Base-by-base conservation (phyloP, 768 basidiomycete genomes). In the Coprinellus aureogranulatus region DNA sequence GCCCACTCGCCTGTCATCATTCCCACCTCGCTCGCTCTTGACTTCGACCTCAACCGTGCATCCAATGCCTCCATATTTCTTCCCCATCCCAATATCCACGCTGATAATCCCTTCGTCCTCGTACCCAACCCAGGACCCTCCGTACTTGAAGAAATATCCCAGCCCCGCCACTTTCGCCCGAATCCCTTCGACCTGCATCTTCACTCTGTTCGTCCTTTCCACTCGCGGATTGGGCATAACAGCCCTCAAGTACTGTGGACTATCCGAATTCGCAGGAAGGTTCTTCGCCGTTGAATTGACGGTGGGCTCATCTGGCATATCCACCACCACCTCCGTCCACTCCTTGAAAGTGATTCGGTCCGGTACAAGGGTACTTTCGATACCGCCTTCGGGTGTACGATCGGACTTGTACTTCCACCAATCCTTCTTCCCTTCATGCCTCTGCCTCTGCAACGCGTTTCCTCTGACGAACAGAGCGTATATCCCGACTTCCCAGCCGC, bases 71-170 rank as follows among this genome's bases (percentile, higher is more conserved):
- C 62, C 56, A 58, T 64, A 53, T 49, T 62, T 39, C 39, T 53
- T 41, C 1, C 60, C 50, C 60, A 64, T 63, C 11, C 73, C 77
- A 16, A 74, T 56, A 54, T 75, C 70, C 1, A 75, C 65, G 45
- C 70, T 72, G 26, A 75, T 61, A 14, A 75, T 51, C 6, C 77
- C 75, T 58, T 75, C 72, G 47, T 78, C 77, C 25, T 73, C 64
- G 58, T 77, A 76, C 1, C 64, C 62, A 20, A 75, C 22, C 23
- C 68, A 26, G 8, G 59, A 66, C 16, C 30, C 30, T 2, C 40
- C 58, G 53, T 73, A 75, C 41, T 64, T 65, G 64, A 74, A 62
- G 51, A 74, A 76, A 56, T 75, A 76, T n/a, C 73, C 74, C 60
- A 77, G 57, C 0, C 68, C 71, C 42, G 68, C 69, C 9, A 71